Conservation (phyloP, 169 alveolate genomes). For the Plasmodium vivax region DNA sequence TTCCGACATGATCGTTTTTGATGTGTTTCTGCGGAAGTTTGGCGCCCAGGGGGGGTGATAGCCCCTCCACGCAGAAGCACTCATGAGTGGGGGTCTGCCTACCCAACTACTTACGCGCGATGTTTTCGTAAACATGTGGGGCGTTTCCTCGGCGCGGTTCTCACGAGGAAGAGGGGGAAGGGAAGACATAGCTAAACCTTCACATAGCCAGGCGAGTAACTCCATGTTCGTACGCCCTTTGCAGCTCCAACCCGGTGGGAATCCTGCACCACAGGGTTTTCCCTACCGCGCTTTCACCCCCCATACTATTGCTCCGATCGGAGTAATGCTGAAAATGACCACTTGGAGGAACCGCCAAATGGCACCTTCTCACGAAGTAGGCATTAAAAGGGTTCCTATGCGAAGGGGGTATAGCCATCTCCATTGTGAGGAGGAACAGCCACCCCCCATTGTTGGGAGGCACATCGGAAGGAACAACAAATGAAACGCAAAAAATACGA, state of each 20-base stretch:
- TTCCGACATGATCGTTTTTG: slow-evolving; percentile 66
- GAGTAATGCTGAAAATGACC: neutral
- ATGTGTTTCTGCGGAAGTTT: slow-evolving; percentile 29
- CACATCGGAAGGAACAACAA: neutral
- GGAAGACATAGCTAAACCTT: neutral
- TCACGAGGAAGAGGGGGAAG: neutral
- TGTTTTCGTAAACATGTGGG: neutral
- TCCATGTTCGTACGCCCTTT: neutral
- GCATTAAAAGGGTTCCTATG: neutral
- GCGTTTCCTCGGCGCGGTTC: neutral
- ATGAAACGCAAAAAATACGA: neutral
- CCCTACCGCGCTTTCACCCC: neutral
- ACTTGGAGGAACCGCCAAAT: neutral
- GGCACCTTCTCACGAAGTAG: neutral
- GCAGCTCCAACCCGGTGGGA: neutral
- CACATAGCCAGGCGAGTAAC: neutral
- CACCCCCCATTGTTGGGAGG: neutral
- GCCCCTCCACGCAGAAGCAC: neutral
- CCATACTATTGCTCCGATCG: neutral
- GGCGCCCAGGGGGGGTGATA: neutral
- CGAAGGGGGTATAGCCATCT: neutral
- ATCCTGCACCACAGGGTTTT: neutral
- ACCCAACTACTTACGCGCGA: neutral
- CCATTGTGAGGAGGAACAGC: neutral
- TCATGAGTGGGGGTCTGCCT: neutral